Base-by-base conservation (phyloP, 1,139 yeast species). In the Spathaspora sp. region DNA sequence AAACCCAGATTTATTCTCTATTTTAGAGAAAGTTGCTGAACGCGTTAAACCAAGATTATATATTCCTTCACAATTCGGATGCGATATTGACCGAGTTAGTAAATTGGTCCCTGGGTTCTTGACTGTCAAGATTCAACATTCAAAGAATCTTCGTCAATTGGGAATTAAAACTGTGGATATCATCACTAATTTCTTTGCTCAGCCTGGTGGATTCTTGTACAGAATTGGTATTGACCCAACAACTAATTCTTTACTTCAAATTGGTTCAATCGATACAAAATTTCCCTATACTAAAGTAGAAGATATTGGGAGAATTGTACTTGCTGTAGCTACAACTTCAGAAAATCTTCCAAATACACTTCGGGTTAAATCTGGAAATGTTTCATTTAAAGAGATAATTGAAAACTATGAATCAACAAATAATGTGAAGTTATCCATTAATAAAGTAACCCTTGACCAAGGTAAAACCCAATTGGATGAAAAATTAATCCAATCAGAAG, bases 51-150 rank as follows among this genome's bases (percentile, higher is more conserved):
- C 82, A 40, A 76, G 78, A 58, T 56, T 82, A 33, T 82, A 74
- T 61, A 72, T 83, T 47, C 86, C 88, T 36, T 78, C 87, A 3
- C 87, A 82, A 56, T 83, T 78, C 54, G 89, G 89, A 41, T 57
- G 68, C 37, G 80, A 80, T 43, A 58, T 60, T 25, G 39, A 41
- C 11, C 54, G 58, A 15, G 60, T 58, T 16, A 50, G 52, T 8
- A 52, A 51, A 24, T 48, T 54, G 45, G 60, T 68, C 24, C 72
- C 74, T 3, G 72, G 70, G 1, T 67, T 71, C 53, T 57, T 78
- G 29, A 54, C 47, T 1, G 16, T 51, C 23, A 83, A 83, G 63
- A 43, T 58, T 0, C 60, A 56, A 1, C 81, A 76, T 56, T 64
- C 76, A 4, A 58, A 59, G 2, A 60, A 58, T 9, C 72, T 81